Evolutionary conservation across 495 filamentous ascomycete species (phyloP).

Genomic region (Xylaria longipes): DNA sequence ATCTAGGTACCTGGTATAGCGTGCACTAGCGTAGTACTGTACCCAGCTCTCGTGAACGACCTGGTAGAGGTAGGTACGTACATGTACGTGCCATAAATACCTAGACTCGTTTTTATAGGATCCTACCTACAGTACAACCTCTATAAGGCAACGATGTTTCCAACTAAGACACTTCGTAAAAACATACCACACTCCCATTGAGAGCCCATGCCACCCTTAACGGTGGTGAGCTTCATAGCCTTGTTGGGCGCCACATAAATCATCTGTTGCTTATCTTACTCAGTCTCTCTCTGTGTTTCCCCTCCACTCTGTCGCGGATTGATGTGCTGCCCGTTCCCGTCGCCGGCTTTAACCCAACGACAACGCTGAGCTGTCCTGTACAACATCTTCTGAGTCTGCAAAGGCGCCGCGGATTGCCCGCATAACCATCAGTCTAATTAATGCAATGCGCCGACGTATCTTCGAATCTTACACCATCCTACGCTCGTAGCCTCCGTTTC

Average conservation of each 20-base stretch:
- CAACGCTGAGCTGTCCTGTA: constrained; percentile 23
- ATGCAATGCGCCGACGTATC: constrained; percentile 41
- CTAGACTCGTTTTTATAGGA: constrained; percentile 1
- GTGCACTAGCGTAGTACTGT: too few species aligned
- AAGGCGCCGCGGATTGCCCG: neutral
- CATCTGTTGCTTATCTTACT: constrained; percentile 1
- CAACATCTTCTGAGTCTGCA: neutral
- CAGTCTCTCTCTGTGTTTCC: neutral
- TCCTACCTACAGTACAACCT: neutral
- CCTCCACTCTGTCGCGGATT: neutral
- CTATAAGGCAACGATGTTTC: neutral
- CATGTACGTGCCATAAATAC: neutral
- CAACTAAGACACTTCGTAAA: neutral
- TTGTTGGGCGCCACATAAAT: neutral
- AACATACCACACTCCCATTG: neutral
- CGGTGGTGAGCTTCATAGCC: neutral
- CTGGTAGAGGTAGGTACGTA: neutral
- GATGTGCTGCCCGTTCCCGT: neutral
- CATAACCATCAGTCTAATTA: neutral
- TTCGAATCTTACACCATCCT: constrained; percentile 13
- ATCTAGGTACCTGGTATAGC: too few species aligned
- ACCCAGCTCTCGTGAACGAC: too few species aligned
- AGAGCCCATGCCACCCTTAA: constrained; percentile 2
- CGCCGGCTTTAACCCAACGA: neutral
- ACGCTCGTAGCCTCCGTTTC: constrained; percentile 19